These are phyloP conservation scores for Periconia digitata DNA, from an alignment of 2,329 filamentous ascomycete genomes.

Conservation along the genomic window DNA sequence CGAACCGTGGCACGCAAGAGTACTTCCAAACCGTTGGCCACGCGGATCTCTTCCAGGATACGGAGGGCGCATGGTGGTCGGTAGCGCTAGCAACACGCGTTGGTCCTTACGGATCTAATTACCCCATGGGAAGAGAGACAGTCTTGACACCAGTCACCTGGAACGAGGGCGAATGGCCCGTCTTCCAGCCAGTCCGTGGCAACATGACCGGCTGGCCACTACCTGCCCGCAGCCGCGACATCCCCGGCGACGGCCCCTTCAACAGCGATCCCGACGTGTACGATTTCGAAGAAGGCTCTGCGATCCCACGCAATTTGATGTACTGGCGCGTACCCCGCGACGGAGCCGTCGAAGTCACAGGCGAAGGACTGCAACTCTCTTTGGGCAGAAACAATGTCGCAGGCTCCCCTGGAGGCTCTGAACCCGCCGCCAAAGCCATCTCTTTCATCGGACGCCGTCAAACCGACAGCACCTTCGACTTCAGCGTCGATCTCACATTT, in stretches of 20 bases:
- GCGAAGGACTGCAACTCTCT: constrained; percentile 31
- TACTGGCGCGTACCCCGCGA: constrained; percentile 56
- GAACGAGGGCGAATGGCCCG: constrained; percentile 47
- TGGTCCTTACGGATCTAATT: constrained; percentile 25
- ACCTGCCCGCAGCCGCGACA: constrained; percentile 34
- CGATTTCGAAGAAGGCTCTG: constrained; percentile 48
- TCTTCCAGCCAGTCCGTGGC: constrained; percentile 46
- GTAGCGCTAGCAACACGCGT: constrained; percentile 28
- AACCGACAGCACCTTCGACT: constrained; percentile 57
- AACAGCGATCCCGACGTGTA: constrained; percentile 45
- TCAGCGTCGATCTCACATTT: constrained; percentile 52
- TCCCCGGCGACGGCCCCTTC: constrained; percentile 42
- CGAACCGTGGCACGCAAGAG: constrained; percentile 39
- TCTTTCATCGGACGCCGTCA: constrained; percentile 57
- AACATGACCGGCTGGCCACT: constrained; percentile 48
- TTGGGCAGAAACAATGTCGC: constrained; percentile 57
- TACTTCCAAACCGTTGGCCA: constrained; percentile 39
- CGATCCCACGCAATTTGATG: constrained; percentile 54
- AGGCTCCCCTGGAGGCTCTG: constrained; percentile 49
- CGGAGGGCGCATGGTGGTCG: constrained; percentile 26
- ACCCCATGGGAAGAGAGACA: constrained; percentile 33
- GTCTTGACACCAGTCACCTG: constrained; percentile 30
- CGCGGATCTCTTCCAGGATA: constrained; percentile 32
- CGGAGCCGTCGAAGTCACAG: constrained; percentile 30
- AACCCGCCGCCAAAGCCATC: constrained; percentile 49